A percentile compares a stretch with the other conserved stretches of the same genome.
These are phyloP conservation scores for Eucalyptus fibrosa DNA, from an alignment of 345 rosid species.

Conservation along the genomic window DNA sequence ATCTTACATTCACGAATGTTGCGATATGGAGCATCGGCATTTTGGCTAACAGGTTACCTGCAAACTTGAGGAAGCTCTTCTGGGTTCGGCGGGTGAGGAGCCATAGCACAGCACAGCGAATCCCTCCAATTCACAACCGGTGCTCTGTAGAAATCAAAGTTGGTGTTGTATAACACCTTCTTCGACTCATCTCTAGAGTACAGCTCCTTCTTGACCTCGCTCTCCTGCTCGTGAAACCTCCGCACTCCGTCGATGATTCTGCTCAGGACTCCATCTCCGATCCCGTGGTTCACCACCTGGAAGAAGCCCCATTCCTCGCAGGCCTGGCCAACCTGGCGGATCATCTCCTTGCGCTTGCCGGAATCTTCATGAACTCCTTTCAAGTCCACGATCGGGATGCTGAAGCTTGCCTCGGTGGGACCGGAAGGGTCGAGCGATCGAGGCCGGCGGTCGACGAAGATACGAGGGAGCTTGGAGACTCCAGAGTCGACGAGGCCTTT, in stretches of 20 bases:
- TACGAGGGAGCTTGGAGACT: slow-evolving; percentile 3
- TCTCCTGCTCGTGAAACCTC: slow-evolving; percentile 26
- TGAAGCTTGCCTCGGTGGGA: neutral
- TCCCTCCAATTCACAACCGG: slow-evolving; percentile 35
- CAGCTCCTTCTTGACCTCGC: slow-evolving; percentile 14
- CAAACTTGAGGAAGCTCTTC: slow-evolving; percentile 37
- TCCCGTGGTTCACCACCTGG: slow-evolving; percentile 40
- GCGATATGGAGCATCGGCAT: neutral
- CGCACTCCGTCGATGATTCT: slow-evolving; percentile 14
- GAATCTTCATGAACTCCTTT: neutral
- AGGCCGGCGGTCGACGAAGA: slow-evolving; percentile 5
- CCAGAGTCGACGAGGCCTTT: slow-evolving; percentile 36
- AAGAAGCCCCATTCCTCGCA: slow-evolving; percentile 35
- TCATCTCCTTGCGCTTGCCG: neutral
- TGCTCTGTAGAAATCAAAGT: slow-evolving; percentile 19
- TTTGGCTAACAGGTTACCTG: slow-evolving; percentile 8
- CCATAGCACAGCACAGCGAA: slow-evolving; percentile 14
- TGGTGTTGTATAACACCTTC: slow-evolving; percentile 14
- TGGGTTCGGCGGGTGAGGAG: slow-evolving; percentile 20
- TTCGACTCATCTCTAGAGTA: slow-evolving; percentile 5
- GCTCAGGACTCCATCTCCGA: slow-evolving; percentile 13
- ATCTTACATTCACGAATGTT: neutral
- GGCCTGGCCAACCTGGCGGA: slow-evolving; percentile 9
- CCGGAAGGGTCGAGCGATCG: neutral
- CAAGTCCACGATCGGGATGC: slow-evolving; percentile 27